These are phyloP conservation scores for Poronia punctata DNA, from an alignment of 495 filamentous ascomycete genomes.

Conservation along the genomic window DNA sequence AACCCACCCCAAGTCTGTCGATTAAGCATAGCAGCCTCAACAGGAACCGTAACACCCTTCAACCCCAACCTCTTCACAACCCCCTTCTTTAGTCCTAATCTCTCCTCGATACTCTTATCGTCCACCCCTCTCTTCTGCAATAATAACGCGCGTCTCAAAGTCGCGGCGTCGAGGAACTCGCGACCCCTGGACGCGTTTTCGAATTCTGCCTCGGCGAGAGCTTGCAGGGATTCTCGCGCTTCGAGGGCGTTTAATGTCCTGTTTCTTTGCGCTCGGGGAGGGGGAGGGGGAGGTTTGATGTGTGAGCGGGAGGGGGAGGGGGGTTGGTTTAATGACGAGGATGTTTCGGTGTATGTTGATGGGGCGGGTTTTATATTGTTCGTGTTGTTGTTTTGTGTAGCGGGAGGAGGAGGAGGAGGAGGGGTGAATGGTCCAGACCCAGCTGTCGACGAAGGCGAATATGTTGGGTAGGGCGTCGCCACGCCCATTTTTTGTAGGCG, in stretches of 20 bases:
- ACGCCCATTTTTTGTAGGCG: constrained; percentile 41
- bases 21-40: neutral
- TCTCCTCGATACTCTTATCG: constrained; percentile 29
- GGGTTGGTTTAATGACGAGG: too few relatives aligned
- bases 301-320: too few relatives aligned
- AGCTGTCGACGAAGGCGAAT: constrained; percentile 39
- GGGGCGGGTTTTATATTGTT: too few relatives aligned
- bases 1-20: constrained; percentile 2
- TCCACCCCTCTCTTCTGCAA: constrained; percentile 25
- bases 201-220: constrained; percentile 31
- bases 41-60: constrained; percentile 19
- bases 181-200: constrained; percentile 25
- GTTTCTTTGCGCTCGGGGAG: constrained; percentile 15
- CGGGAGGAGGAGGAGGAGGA: constrained; percentile 5
- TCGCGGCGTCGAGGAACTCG: constrained; percentile 35
- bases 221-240: constrained; percentile 30
- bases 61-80: constrained; percentile 33
- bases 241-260: constrained; percentile 36
- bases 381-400: constrained; percentile 3
- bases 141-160: constrained; percentile 28
- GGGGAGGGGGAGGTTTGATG: constrained; percentile 3
- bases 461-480: constrained; percentile 40
- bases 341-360: constrained; percentile 12
- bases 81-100: constrained; percentile 30
- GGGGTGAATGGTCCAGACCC: constrained; percentile 11